Base-by-base conservation (phyloP, 2,329 filamentous ascomycete species). In the Aspergillus sp. region DNA sequence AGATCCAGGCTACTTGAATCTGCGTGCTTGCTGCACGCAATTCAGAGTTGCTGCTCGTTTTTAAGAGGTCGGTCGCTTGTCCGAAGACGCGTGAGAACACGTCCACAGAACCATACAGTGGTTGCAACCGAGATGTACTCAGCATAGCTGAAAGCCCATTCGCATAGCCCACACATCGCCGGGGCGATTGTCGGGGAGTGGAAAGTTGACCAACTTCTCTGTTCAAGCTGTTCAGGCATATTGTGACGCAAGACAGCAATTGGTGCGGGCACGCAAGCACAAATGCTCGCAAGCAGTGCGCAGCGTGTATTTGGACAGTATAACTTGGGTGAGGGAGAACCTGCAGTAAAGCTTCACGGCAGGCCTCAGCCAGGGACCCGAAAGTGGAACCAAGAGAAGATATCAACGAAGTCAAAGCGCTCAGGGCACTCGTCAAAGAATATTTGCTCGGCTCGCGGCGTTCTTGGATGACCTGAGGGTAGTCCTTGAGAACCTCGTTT, bases 1-100 rank as follows among this genome's bases (percentile, higher is more conserved):
- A 77, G 45, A 95, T 95, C 93, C 94, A 99, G 4, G 94, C 94
- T 2, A 99, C 92, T 68, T 99, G 94, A 20, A 99, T 91, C 66
- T 99, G 94, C 1, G 91, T 96, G 63, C 90, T 90, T 6, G 94
- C 95, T 33, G 94, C 85, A 24, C 93, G 86, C 49, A 99, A 78
- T 67, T 99, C 93, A 1, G 90, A 94, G 66, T 90, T 90, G 43
- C 91, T 87, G 68, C 91, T 96, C 0, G 88, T 92, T 71, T 99
- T 99, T 36, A 99, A 81, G 24, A 99, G 78, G 36, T 90, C 89
- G 0, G 92, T 97, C 1, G 94, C 92, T 76, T 96, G 91, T 7
- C 89, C 88, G 52, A 97, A 80, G 11, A 97, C 89, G 30, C 90
- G 84, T 54, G 92, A 95, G 69, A 96, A 96, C 51, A 97, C 89